Conservation (phyloP, 208 protist genomes). For the Leishmania lainsoni region DNA sequence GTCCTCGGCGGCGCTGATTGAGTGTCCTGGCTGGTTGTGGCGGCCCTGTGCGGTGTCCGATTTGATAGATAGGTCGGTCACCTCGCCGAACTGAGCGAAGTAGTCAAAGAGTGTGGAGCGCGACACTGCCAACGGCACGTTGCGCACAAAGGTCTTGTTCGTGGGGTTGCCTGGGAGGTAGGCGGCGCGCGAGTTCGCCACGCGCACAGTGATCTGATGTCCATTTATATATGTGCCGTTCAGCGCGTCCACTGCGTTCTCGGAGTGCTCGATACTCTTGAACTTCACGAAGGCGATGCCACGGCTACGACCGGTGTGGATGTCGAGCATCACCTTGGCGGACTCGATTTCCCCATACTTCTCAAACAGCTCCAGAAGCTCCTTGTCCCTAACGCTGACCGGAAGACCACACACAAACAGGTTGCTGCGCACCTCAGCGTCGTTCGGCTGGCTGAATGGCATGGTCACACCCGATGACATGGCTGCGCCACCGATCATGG, state of each 20-base stretch:
- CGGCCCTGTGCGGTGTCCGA: conserved; percentile 54
- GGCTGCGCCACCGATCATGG: not conserved
- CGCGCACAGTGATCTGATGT: conserved; percentile 51
- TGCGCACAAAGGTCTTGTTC: conserved; percentile 77
- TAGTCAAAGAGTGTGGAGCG: conserved; percentile 41
- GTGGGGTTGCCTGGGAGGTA: conserved; percentile 72
- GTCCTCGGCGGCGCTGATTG: conserved; percentile 8
- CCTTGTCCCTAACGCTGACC: conserved; percentile 42
- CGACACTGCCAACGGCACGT: conserved; percentile 60
- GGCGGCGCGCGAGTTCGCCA: conserved; percentile 66
- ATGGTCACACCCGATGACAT: not conserved
- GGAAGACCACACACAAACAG: conserved; percentile 73
- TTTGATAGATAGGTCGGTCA: conserved; percentile 74
- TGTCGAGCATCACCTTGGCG: conserved; percentile 88
- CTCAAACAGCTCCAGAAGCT: conserved; percentile 48
- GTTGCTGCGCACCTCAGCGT: conserved; percentile 70
- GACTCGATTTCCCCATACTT: conserved; percentile 61
- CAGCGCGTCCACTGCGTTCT: conserved; percentile 45
- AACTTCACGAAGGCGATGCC: conserved; percentile 84
- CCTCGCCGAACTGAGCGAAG: conserved; percentile 67
- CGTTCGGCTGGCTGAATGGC: conserved; percentile 13
- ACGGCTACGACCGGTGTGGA: conserved; percentile 70
- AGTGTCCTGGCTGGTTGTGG: conserved; percentile 4
- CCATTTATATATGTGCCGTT: conserved; percentile 43
- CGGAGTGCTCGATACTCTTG: conserved; percentile 38